Evolutionary conservation across 2,329 filamentous ascomycete genomes (phyloP), one percentile per base, ranked within the genome.

Genomic region (Phoma sp.): DNA sequence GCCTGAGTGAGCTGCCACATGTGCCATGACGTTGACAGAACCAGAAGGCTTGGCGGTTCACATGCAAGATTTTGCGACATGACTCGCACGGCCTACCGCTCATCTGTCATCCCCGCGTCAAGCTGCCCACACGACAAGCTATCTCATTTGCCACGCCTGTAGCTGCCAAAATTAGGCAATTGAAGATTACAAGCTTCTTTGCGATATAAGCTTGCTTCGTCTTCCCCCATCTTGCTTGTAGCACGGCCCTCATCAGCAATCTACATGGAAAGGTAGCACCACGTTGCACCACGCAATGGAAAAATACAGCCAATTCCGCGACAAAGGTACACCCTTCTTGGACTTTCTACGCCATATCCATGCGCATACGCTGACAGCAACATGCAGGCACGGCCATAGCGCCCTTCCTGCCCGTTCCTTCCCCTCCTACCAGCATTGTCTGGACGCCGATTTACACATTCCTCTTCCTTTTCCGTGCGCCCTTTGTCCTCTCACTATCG

Each of bases 271-370:
- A 53, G 53, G 57, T 65, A 60, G 60, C 61, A 60, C 49, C 29
- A 56, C 58, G 47, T 50, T 53, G 37, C 27, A 33, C 32, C 24
- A 29, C 37, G 31, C 46, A 44, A 97, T 97, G 93, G 93, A 97
- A 81, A 96, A 96, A 76, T 97, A 91, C 76, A 94, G 91, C 53
- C 92, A 96, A 75, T 97, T 91, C 72, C 88, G 93, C 68, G 93
- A 97, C 77, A 87, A 89, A 86, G 92, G 92, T 91, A 80, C 62
- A 49, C 27, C 5, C 2, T 25, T 46, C 17, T 21, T 41, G 31
- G 22, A 37, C 39, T 8, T 31, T 13, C 4, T 13, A 29, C 8
- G 31, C 13, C 27, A 4, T 21, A 5, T n/a, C 10, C 19, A 19
- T n/a, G 25, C n/a, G 17, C 29, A 36, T n/a, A 32, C 37, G 53